Evolutionary conservation across 1,284 basidiomycete genomes (phyloP), one percentile per base, ranked within the genome.

Genomic region (Puccinia coronata): DNA sequence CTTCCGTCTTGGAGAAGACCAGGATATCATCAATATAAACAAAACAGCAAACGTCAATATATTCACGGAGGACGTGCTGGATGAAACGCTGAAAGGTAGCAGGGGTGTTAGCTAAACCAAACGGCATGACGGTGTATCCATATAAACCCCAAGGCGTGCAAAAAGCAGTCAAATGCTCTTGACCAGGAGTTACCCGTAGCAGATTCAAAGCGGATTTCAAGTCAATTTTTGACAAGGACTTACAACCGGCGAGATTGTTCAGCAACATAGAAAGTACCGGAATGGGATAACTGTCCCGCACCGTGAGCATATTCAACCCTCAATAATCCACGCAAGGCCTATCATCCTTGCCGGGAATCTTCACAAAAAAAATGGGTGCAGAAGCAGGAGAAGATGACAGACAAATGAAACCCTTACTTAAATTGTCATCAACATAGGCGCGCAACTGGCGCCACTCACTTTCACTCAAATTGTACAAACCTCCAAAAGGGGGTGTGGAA

Each of bases 91-190:
- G 43, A 16, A 43, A 43, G 16, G 43, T 83, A 1, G 86, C 84
- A 0, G 87, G 88, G 0, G 86, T 86, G 82, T 88, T 88, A 59
- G 85, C 86, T 3, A 88, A 83, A 0, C 88, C 86, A 74, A 88
- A 88, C 0, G 86, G 87, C 86, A 88, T 87, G n/a, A 88, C 87
- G 1, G 84, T 77, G 77, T 83, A 87, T 82, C 88, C 86, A 81
- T 85, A 88, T 3, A 85, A 83, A 0, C 88, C 87, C 28, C 85
- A 86, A n/a, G 84, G 85, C 0, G 86, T 87, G 1, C 82, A 28
- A 82, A 88, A 88, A 0, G 86, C 86, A 0, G 87, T 88, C 67
- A 87, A 87, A 84, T 84, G 84, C 59, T 87, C 85, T 59, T 87
- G 83, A 0, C 85, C 84, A 51, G 53, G 39, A 0, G 61, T 82